These are phyloP conservation scores for Solanum pimpinellifolium DNA, from an alignment of 257 asterid species.

Conservation along the genomic window DNA sequence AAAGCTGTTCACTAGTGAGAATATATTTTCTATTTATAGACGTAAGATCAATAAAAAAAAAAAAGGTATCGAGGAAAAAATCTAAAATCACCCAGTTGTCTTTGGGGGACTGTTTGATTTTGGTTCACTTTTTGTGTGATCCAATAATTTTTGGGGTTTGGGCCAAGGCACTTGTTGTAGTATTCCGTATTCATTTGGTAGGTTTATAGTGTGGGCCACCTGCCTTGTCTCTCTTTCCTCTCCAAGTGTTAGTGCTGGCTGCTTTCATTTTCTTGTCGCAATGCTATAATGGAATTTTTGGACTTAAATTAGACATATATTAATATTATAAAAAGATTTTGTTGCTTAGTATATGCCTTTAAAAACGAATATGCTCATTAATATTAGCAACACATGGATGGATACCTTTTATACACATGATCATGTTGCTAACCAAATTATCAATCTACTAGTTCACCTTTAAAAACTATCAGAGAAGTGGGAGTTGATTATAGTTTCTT, in stretches of 20 bases:
- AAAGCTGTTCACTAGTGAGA: not conserved
- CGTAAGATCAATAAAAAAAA: not conserved
- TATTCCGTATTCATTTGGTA: not conserved
- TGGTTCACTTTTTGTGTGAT: not conserved
- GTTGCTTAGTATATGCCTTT: not conserved
- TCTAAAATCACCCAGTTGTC: not conserved
- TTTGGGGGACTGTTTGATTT: not conserved
- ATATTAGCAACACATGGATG: not conserved
- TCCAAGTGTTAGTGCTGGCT: not conserved
- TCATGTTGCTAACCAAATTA: not conserved
- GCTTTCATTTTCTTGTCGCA: conserved; percentile 7
- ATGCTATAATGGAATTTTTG: not conserved
- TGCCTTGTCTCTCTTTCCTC: not conserved
- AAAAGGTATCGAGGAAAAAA: not conserved
- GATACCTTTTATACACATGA: not conserved
- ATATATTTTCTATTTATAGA: not conserved
- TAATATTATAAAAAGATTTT: not conserved
- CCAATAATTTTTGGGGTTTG: not conserved
- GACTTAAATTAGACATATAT: not conserved
- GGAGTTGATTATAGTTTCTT: not conserved
- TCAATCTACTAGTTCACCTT: not conserved
- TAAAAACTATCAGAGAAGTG: not conserved
- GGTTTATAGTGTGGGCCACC: not conserved
- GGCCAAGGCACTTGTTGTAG: not conserved
- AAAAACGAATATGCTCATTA: not conserved